Evolutionary conservation across 2,329 filamentous ascomycete species (phyloP), one percentile per base, ranked within the genome.

Genomic region (Fusarium miscanthi): DNA sequence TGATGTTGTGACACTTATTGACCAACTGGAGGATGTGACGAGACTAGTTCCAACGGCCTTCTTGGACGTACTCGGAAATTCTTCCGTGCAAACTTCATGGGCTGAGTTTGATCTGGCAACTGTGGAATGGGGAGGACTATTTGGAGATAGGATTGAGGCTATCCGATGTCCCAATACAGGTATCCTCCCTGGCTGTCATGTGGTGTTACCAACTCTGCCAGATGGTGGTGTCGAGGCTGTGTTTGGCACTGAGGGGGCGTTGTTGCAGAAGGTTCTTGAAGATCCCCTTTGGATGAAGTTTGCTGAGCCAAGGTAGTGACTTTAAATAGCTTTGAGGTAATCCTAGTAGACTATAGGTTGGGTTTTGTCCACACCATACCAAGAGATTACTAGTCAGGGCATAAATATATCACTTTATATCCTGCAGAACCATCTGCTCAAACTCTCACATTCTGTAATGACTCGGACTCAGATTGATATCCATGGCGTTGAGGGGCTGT

Each of bases 81-180:
- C 19, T 8, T 72, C 54, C 37, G 69, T 70, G 17, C 63, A 72
- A 23, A 67, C 69, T 0, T 70, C 66, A 4, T 72, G 63, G 69
- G 23, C 49, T 8, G 58, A 70, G 11, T 70, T 72, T 7, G 46
- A 67, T 25, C 21, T 72, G 3, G 40, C 41, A 2, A 40, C 45
- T 5, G 59, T 70, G 10, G 59, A 63, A 23, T 72, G 60, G 53
- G 69, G 69, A 8, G 51, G 37, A 1, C 8, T 63, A 5, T 37
- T 72, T 8, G 66, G 63, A 16, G 54, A 48, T 9, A 67, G 23
- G 4, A 62, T 72, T 13, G 67, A 70, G n/a, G 51, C 66, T 4
- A 54, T 66, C 14, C 69, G 69, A n/a, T 59, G 51, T 16, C 66
- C 69, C 0, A 54, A 70, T 5, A 66, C 62, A 2, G 66, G 69